Percentiles rank a stretch among this genome's conserved stretches.
These are phyloP conservation scores for Marasmius fiardii DNA, from an alignment of 1,284 basidiomycete species.

Conservation along the genomic window DNA sequence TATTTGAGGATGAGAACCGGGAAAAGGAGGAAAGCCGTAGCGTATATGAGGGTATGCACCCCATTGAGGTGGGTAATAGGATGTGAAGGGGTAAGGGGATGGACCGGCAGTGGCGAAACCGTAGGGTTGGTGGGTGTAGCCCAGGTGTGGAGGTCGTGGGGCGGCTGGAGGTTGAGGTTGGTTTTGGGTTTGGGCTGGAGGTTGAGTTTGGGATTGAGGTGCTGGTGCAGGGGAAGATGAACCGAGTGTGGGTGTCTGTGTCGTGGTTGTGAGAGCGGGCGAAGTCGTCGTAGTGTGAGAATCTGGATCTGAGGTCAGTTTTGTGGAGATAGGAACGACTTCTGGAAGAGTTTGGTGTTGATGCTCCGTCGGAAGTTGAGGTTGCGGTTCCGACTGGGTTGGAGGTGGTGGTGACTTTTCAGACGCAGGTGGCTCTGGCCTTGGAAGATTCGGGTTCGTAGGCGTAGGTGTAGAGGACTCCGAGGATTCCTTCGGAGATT, in stretches of 20 bases:
- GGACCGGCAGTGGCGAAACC: not conserved
- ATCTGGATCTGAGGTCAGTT: too few relatives aligned
- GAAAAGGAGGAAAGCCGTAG: not conserved
- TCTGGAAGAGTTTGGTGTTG: not conserved
- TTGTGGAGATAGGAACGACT: not conserved
- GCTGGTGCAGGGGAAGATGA: not conserved
- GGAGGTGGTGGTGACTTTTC: constrained; percentile 1
- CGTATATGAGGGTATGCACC: not conserved
- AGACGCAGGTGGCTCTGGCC: not conserved
- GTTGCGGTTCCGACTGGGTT: too few relatives aligned
- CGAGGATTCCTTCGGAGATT: too few relatives aligned
- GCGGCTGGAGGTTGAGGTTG: not conserved
- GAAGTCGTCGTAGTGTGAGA: not conserved
- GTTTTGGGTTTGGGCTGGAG: not conserved
- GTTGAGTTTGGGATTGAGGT: not conserved
- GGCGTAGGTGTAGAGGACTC: not conserved
- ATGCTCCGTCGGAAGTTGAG: too few relatives aligned
- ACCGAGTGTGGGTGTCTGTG: not conserved
- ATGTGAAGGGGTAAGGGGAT: not conserved
- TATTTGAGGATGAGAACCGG: constrained; percentile 14
- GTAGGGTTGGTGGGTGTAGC: not conserved
- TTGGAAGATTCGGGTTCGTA: not conserved
- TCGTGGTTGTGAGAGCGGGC: not conserved
- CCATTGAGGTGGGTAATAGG: not conserved
- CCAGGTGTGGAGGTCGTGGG: not conserved